These are phyloP conservation scores for Bremia lactucae DNA, from an alignment of 352 stramenopile species.

Conservation along the genomic window DNA sequence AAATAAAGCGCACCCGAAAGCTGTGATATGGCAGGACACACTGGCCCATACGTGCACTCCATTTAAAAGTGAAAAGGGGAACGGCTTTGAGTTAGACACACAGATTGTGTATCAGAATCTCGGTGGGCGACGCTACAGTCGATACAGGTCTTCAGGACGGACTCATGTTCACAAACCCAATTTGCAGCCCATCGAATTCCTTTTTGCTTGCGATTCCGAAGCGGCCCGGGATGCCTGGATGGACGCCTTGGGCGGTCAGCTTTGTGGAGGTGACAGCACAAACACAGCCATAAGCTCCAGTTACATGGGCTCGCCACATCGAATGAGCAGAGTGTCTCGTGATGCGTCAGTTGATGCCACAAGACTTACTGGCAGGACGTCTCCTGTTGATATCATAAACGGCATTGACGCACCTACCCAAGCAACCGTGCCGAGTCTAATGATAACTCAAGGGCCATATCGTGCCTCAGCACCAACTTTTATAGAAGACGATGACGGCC, in stretches of 20 bases:
- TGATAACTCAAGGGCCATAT: slow-evolving; percentile 1
- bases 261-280: slow-evolving; percentile 6
- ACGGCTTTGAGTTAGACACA: slow-evolving; percentile 35
- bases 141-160: slow-evolving; percentile 24
- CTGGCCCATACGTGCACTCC: slow-evolving; percentile 18
- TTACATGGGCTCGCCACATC: slow-evolving; percentile 4
- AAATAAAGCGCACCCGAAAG: slow-evolving; percentile 1
- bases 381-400: background rate
- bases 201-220: slow-evolving; percentile 34
- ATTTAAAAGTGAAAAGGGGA: slow-evolving; percentile 14
- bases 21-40: slow-evolving; percentile 33
- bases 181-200: slow-evolving; percentile 14
- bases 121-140: slow-evolving; percentile 15
- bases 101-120: slow-evolving; percentile 29
- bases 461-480: slow-evolving; percentile 18
- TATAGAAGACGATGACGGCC: slow-evolving; percentile 13
- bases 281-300: slow-evolving; percentile 7
- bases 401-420: background rate
- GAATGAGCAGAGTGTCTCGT: slow-evolving; percentile 3
- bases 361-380: background rate
- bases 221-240: slow-evolving; percentile 29
- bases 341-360: slow-evolving; percentile 2
- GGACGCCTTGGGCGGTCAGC: slow-evolving; percentile 15
- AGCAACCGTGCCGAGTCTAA: slow-evolving; percentile 1
- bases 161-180: slow-evolving; percentile 16